These are phyloP conservation scores for Cyclotella cryptica DNA, from an alignment of 108 stramenopile species.

Conservation along the genomic window DNA sequence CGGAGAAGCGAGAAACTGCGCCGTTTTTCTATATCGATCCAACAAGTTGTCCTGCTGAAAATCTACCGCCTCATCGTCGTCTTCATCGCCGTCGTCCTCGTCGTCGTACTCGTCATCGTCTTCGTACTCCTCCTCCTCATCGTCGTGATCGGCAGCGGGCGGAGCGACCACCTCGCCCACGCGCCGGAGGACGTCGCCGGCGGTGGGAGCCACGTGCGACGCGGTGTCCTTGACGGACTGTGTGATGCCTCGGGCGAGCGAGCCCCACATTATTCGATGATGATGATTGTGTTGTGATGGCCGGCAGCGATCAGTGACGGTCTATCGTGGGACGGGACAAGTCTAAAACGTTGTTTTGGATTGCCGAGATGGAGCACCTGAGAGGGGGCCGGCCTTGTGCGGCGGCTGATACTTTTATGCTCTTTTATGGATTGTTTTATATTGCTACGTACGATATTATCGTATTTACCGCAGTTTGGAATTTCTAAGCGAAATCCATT, in stretches of 20 bases:
- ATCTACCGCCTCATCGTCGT: constrained; percentile 3
- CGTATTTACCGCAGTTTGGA: too few species aligned
- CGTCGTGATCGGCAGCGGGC: constrained; percentile 25
- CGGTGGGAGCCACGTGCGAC: constrained; percentile 40
- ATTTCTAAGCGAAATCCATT: too few species aligned
- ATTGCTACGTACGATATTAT: too few species aligned
- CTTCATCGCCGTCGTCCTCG: constrained; percentile 16
- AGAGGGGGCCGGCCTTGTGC: too few species aligned
- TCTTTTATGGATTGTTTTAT: too few species aligned
- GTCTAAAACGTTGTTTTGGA: too few species aligned
- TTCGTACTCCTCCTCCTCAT: constrained; percentile 24
- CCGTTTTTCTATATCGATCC: constrained; percentile 36
- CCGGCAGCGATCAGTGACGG: too few species aligned
- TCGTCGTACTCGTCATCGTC: constrained; percentile 29
- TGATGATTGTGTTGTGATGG: too few species aligned
- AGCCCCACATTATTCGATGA: constrained; percentile 48
- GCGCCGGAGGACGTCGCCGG: constrained; percentile 39
- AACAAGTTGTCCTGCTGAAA: constrained; percentile 29
- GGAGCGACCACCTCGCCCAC: constrained; percentile 63
- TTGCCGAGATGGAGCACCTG: too few species aligned
- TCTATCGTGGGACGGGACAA: too few species aligned
- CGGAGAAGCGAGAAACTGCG: constrained; percentile 27
- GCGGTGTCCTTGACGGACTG: constrained; percentile 45
- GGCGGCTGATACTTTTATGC: too few species aligned
- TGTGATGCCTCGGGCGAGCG: constrained; percentile 51